Evolutionary conservation across 768 basidiomycete genomes (phyloP).

Genomic region (Suillus tomentosus): DNA sequence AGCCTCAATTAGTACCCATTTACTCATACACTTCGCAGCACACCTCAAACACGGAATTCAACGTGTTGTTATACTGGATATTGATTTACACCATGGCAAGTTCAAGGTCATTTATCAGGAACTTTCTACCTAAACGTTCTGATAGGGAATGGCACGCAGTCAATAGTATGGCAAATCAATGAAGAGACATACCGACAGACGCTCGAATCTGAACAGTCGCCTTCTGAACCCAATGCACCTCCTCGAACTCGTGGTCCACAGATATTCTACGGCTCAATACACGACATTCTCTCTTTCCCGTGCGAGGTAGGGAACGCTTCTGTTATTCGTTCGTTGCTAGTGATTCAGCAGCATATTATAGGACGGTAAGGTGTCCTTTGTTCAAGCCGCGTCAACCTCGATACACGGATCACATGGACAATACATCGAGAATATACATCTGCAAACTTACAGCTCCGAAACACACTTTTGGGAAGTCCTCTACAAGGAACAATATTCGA

Average conservation of each 20-base stretch:
- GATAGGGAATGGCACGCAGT: constrained; percentile 91
- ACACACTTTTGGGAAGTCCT: constrained; percentile 75
- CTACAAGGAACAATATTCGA: constrained; percentile 65
- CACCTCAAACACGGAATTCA: constrained; percentile 78
- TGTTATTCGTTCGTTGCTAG: background rate
- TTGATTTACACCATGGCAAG: constrained; percentile 47
- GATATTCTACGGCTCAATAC: constrained; percentile 90
- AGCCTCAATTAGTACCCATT: constrained; percentile 5
- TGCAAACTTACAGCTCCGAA: constrained; percentile 70
- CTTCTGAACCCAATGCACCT: constrained; percentile 35
- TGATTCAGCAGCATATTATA: constrained; percentile 30
- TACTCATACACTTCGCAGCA: constrained; percentile 47
- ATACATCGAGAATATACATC: constrained; percentile 83
- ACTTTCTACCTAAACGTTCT: background rate
- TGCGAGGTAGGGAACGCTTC: constrained; percentile 66
- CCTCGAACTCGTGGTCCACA: constrained; percentile 48
- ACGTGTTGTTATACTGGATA: constrained; percentile 85
- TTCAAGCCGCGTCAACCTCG: constrained; percentile 86
- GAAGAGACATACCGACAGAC: constrained; percentile 77
- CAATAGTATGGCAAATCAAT: constrained; percentile 89
- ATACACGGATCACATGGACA: constrained; percentile 84
- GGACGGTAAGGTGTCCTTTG: constrained; percentile 77
- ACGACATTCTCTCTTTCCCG: constrained; percentile 90
- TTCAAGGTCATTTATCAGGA: background rate
- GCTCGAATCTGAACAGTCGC: constrained; percentile 48